Percentiles rank a stretch among this genome's conserved stretches.
Conservation (phyloP, 2,329 filamentous ascomycete genomes). For the Neonectria punicea region DNA sequence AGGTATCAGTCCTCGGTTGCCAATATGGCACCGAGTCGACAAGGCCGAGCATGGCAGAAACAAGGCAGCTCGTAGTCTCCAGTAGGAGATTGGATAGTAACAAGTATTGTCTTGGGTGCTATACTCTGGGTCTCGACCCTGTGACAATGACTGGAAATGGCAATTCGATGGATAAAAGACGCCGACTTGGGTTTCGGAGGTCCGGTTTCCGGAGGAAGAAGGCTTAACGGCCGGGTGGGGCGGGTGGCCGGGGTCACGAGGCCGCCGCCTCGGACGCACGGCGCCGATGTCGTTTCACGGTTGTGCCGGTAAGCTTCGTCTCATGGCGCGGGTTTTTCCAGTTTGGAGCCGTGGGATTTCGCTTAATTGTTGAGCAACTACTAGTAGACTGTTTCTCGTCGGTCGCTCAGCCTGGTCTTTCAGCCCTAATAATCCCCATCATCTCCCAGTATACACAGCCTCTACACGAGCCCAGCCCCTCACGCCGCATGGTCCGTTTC, state of each 20-base stretch:
- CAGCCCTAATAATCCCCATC: too few species aligned
- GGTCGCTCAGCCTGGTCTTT: too few species aligned
- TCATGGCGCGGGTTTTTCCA: neutral
- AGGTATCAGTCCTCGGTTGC: conserved; percentile 8
- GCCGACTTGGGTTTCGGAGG: neutral
- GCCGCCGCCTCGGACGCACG: neutral
- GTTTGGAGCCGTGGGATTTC: too few species aligned
- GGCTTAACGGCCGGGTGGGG: neutral
- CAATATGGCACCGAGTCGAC: neutral
- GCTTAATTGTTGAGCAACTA: neutral
- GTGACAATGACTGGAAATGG: neutral
- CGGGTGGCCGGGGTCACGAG: neutral
- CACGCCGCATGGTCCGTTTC: neutral
- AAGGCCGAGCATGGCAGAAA: conserved; percentile 4
- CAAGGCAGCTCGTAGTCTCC: neutral
- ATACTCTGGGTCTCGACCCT: too few species aligned
- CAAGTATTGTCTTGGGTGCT: neutral
- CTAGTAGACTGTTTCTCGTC: neutral
- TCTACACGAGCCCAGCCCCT: too few species aligned
- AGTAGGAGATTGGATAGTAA: neutral
- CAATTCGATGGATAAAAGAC: neutral
- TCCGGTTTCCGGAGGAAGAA: neutral
- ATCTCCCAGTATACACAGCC: too few species aligned
- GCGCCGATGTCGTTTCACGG: neutral
- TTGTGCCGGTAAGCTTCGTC: neutral